Evolutionary conservation across 176 grass and related monocot genomes (phyloP), one percentile per base, ranked within the genome.

Genomic region (Oryza officinalis): DNA sequence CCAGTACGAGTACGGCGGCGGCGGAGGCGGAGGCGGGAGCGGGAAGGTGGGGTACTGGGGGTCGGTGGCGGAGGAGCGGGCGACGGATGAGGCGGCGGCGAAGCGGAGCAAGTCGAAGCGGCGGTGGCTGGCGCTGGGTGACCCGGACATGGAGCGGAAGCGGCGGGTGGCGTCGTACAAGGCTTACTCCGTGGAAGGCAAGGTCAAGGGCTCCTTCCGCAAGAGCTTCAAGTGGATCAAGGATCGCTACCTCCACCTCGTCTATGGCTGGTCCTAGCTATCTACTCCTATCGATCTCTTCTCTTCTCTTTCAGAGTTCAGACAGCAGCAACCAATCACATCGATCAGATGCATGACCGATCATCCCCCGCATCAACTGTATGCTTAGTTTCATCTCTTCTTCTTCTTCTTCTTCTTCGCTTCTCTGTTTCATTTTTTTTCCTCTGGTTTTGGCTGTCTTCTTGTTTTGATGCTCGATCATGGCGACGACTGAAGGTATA

Each of bases 151-250:
- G 84, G 88, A 94, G 66, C 78, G 95, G 68, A 97, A 97, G 92
- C 76, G 81, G 81, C 87, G 95, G 50, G 86, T 97, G 80, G 92
- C 88, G 47, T 54, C 92, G 81, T 97, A 97, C 92, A 97, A 91
- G 86, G 90, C 86, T 23, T 89, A 92, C 90, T 77, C 75, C 66
- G 76, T 91, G 75, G 90, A 97, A 79, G 92, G 90, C 27, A 92
- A 87, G 86, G 77, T 97, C 25, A 97, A 93, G 81, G 90, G 92
- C 1, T 97, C 95, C 63, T 38, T 97, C 76, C 86, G 89, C 52
- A 92, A 85, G 85, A 94, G 92, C 90, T 91, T 97, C 88, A 90
- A 60, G 78, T 97, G 95, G 95, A 38, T 97, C 86, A 97, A 97
- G 82, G 88, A 94, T 27, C 77, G 90, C 5, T 97, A 90, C 90